These are phyloP conservation scores for Paradendryphiella salina DNA, from an alignment of 2,329 filamentous ascomycete species.

Conservation along the genomic window DNA sequence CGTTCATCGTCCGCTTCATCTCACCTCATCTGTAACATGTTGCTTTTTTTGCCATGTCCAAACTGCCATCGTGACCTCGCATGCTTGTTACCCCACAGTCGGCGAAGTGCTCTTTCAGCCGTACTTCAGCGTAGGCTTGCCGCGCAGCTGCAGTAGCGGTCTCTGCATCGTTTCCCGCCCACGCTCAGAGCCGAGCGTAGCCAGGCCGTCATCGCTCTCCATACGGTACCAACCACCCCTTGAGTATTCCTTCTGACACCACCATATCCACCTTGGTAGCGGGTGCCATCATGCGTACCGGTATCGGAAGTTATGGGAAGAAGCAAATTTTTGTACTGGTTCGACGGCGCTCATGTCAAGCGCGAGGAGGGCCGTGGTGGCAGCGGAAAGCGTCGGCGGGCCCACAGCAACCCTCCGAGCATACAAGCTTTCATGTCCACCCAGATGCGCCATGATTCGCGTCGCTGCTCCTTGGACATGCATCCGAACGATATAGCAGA, in stretches of 20 bases:
- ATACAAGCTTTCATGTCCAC: not conserved
- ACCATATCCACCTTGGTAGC: constrained; percentile 13
- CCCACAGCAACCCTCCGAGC: constrained; percentile 9
- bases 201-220: constrained; percentile 17
- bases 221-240: constrained; percentile 8
- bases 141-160: constrained; percentile 9
- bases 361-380: constrained; percentile 20
- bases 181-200: constrained; percentile 24
- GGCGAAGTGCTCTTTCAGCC: constrained; percentile 1
- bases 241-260: constrained; percentile 11
- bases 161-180: constrained; percentile 6
- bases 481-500: too few relatives aligned
- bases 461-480: too few relatives aligned
- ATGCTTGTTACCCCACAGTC: constrained; percentile 18
- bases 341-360: constrained; percentile 2
- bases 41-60: constrained; percentile 1
- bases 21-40: not conserved
- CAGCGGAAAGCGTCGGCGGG: constrained; percentile 27
- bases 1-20: not conserved
- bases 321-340: constrained; percentile 12
- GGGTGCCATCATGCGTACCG: constrained; percentile 14
- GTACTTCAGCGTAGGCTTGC: too few relatives aligned
- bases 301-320: constrained; percentile 18
- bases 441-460: not conserved
- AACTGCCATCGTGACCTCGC: constrained; percentile 13